phyloP scores from a whole-genome alignment of 768 basidiomycete species.

The Phylloporus sp. region DNA sequence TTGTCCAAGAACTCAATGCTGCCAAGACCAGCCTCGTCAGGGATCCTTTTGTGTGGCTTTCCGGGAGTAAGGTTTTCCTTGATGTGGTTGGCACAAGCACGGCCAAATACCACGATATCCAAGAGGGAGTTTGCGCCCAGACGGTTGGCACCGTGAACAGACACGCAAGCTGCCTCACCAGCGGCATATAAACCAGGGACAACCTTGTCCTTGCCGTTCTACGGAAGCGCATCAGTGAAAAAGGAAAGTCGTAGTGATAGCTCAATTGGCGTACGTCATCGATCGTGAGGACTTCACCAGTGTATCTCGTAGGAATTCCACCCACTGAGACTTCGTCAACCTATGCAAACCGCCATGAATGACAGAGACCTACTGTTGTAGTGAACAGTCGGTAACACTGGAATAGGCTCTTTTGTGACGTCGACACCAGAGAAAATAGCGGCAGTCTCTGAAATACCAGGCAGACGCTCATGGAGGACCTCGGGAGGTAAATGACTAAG shows the following conservation, averaged over 20 bases:
- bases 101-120: slow-evolving; percentile 98
- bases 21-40: slow-evolving; percentile 78
- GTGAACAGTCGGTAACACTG: slow-evolving; percentile 96
- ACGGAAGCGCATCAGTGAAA: slow-evolving; percentile 1
- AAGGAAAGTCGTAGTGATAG: not conserved
- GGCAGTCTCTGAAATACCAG: slow-evolving; percentile 99
- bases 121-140: slow-evolving; percentile 98
- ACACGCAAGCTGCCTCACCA: slow-evolving; percentile 97
- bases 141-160: slow-evolving; percentile 98
- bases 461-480: slow-evolving; percentile 91
- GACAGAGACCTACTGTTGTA: slow-evolving; percentile 78
- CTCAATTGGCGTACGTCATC: slow-evolving; percentile 47
- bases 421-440: slow-evolving; percentile 99
- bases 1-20: slow-evolving; percentile 87
- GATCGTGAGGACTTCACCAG: slow-evolving; percentile 89
- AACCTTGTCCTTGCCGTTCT: slow-evolving; percentile 84
- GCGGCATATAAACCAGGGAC: slow-evolving; percentile 98
- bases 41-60: slow-evolving; percentile 83
- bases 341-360: not conserved
- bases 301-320: slow-evolving; percentile 98
- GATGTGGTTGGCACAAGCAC: slow-evolving; percentile 98
- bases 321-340: slow-evolving; percentile 61
- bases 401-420: slow-evolving; percentile 99
- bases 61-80: slow-evolving; percentile 85
- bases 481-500: slow-evolving; percentile 96